Evolutionary conservation across 163 green algal genomes (phyloP), one percentile per base, ranked within the genome.

Genomic region (Chlamydomonas reinhardtii): DNA sequence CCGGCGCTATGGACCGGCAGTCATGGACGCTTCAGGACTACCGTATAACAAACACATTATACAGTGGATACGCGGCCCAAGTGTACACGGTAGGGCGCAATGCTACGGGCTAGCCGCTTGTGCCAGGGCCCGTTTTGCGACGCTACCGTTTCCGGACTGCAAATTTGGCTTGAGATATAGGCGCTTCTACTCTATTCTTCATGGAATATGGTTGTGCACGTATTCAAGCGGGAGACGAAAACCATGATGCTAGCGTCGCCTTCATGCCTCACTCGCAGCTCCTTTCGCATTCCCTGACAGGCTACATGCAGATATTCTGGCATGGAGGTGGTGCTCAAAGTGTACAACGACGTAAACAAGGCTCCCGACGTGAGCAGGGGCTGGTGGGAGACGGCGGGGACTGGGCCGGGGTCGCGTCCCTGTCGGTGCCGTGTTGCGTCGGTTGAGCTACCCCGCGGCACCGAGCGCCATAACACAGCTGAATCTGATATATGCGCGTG

Each of bases 261-360:
- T 66, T 66, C 59, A 11, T 29, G 59, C 65, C 52, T n/a, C 20
- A 48, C 64, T 27, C 62, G 32, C 24, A 29, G 14, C 61, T 73
- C 19, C 75, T 27, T 76, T 52, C 43, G 65, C 73, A 35, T 35
- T 12, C 16, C 20, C 25, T n/a, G n/a, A 16, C 82, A 87, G 82
- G 82, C 82, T 3, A 70, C 72, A 31, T 87, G 82, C 54, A 61
- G 64, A 32, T 75, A 82, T 37, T 82, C 82, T 4, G 61, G 82
- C 5, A 66, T 82, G 71, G 72, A 81, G 31, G 82, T 87, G 4
- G 82, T 82, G 2, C 82, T 87, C 17, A 87, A 87, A 61, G 61
- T 87, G 24, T 87, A 87, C 32, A 59, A 59, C 20, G 80, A 86
- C 20, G 66, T 87, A 0, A 31, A 87, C 59, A 82, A 82, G n/a